Evolutionary conservation across 2,329 filamentous ascomycete species (phyloP).

Genomic region (Claviceps purpurea): DNA sequence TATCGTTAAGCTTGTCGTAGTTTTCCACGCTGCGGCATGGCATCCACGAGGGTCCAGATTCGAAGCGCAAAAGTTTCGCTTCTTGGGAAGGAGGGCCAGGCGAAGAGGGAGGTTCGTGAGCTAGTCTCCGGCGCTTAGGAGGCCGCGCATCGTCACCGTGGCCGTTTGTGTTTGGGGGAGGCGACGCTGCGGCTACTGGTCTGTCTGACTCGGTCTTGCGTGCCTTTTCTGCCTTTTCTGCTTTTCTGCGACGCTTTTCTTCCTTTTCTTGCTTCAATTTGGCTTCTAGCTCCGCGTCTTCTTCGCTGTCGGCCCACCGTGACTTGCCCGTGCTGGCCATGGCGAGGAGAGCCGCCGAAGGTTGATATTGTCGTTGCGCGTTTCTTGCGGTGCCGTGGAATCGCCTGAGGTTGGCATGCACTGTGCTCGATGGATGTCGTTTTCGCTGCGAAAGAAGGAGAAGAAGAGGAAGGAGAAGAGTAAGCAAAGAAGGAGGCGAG

Average conservation of each 20-base stretch:
- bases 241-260: conserved; percentile 73
- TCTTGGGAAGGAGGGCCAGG: no score
- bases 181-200: not conserved
- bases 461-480: no score
- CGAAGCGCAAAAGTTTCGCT: conserved; percentile 57
- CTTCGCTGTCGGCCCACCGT: conserved; percentile 77
- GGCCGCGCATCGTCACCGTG: conserved; percentile 29
- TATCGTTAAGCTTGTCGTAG: conserved; percentile 88
- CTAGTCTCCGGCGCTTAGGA: conserved; percentile 49
- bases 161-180: conserved; percentile 7
- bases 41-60: conserved; percentile 48
- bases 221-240: conserved; percentile 73
- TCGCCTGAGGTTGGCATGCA: not conserved
- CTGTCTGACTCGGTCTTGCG: conserved; percentile 47
- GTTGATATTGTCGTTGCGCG: not conserved
- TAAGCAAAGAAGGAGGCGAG: not conserved
- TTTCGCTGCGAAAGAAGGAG: not conserved
- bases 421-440: not conserved
- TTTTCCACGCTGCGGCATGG: conserved; percentile 66
- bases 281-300: conserved; percentile 62
- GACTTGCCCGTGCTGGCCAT: conserved; percentile 56
- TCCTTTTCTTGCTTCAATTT: conserved; percentile 72
- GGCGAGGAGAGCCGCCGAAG: not conserved
- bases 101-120: conserved; percentile 20
- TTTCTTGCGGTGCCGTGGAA: not conserved